A percentile compares a stretch with the other conserved stretches of the same genome.
Evolutionary conservation across 345 rosid species (phyloP).

Genomic region (Triadica sebifera): DNA sequence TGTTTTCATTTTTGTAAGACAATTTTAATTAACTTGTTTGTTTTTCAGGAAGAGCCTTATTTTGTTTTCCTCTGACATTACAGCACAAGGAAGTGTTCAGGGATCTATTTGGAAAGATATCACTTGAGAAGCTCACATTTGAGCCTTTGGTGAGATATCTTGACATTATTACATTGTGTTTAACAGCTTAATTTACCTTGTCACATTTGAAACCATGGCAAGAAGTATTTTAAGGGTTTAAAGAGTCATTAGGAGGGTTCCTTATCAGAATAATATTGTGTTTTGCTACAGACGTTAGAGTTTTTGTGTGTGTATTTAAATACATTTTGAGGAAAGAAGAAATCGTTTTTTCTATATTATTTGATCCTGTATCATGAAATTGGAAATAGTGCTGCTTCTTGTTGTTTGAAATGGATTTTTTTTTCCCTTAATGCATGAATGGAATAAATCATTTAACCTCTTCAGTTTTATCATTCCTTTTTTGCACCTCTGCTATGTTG

Average conservation of each 20-base stretch:
- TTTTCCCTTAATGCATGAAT: neutral
- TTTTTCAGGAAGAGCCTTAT: neutral
- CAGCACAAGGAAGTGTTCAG: constrained; percentile 60
- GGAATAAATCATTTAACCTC: neutral
- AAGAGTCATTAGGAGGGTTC: constrained; percentile 2
- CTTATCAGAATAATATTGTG: neutral
- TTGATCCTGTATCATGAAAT: neutral
- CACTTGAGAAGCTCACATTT: constrained; percentile 52
- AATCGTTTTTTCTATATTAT: neutral
- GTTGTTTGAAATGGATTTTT: neutral
- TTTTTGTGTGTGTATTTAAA: neutral
- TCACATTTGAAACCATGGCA: neutral
- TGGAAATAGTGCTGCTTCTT: neutral
- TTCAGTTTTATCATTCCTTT: neutral
- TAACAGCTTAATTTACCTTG: neutral
- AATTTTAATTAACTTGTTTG: neutral
- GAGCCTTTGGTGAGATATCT: constrained; percentile 50
- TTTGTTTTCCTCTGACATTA: constrained; percentile 3
- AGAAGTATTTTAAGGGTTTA: neutral
- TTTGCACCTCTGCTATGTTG: neutral
- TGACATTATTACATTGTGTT: constrained; percentile 9
- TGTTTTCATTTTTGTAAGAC: neutral
- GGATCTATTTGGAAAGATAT: constrained; percentile 47
- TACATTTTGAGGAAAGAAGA: neutral
- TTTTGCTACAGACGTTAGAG: neutral